These are phyloP conservation scores for Tardiomyces blankii DNA, from an alignment of 1,139 yeast genomes.

Conservation along the genomic window DNA sequence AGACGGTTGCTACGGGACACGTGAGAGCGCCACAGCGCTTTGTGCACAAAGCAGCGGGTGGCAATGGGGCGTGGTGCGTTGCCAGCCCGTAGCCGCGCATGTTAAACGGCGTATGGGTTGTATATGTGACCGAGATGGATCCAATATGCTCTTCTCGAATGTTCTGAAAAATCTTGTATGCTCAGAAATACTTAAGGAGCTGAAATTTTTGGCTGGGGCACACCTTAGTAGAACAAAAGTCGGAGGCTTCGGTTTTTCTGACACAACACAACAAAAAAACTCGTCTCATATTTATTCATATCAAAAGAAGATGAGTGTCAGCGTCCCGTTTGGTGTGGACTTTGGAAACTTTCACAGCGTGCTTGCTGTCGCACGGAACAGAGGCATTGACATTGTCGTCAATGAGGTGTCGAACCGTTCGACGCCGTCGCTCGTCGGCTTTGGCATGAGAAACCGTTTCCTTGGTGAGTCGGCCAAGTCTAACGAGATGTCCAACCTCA, in stretches of 20 bases:
- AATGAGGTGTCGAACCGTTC: conserved; percentile 97
- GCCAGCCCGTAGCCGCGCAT: too few species aligned
- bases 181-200: not conserved
- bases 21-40: too few species aligned
- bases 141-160: conserved; percentile 1
- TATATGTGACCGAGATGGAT: not conserved
- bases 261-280: not conserved
- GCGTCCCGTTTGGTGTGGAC: conserved; percentile 96
- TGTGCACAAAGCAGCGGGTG: too few species aligned
- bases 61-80: too few species aligned
- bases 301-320: conserved; percentile 33
- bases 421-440: conserved; percentile 91
- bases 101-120: too few species aligned
- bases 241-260: not conserved
- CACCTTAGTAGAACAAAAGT: too few species aligned
- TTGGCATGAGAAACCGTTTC: conserved; percentile 79
- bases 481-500: conserved; percentile 91
- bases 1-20: too few species aligned
- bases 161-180: conserved; percentile 2
- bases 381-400: conserved; percentile 97
- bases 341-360: conserved; percentile 85
- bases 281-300: not conserved
- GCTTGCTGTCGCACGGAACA: conserved; percentile 94
- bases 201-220: not conserved
- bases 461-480: conserved; percentile 94